Evolutionary conservation across 257 asterid species (phyloP).

Genomic region (Asclepias syriaca): DNA sequence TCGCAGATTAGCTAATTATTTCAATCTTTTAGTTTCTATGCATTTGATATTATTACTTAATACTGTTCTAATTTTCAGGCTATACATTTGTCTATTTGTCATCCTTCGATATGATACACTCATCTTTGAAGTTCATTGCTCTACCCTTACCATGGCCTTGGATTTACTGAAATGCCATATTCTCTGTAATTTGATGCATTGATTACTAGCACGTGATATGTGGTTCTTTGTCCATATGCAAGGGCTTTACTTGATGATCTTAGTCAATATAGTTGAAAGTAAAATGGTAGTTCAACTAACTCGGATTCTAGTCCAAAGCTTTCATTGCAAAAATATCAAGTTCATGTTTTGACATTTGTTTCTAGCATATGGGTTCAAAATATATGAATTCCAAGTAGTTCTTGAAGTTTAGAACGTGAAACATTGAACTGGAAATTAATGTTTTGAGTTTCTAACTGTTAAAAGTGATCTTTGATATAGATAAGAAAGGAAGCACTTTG

Average conservation of each 20-base stretch:
- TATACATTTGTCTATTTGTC: background rate
- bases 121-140: background rate
- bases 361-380: background rate
- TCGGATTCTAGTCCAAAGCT: background rate
- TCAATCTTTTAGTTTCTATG: background rate
- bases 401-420: background rate
- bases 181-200: background rate
- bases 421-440: background rate
- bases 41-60: background rate
- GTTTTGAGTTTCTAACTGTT: slow-evolving; percentile 2
- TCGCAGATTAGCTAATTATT: background rate
- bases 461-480: slow-evolving; percentile 31
- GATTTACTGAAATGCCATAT: background rate
- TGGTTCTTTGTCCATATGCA: background rate
- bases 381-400: background rate
- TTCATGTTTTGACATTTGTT: background rate
- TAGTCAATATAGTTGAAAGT: background rate
- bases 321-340: background rate
- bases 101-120: background rate
- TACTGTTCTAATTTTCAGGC: background rate
- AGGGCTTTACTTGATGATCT: background rate
- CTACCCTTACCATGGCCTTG: background rate
- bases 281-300: background rate
- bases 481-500: slow-evolving; percentile 97
- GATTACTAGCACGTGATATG: background rate